Evolutionary conservation across 768 basidiomycete genomes (phyloP).

Genomic region (Lactarius akahatsu): DNA sequence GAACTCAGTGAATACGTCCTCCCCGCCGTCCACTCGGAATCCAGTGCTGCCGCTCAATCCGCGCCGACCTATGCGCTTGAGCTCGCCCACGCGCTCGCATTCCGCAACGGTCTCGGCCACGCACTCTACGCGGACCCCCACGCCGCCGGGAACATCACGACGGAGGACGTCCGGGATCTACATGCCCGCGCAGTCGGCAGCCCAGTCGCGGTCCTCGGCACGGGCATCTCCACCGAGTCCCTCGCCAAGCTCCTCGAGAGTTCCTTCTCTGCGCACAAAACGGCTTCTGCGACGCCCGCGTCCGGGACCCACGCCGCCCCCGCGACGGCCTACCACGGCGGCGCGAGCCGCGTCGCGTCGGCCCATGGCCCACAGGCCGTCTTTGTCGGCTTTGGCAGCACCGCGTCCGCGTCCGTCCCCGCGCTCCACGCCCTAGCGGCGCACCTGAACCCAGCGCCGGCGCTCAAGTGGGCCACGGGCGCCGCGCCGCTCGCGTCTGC

Average conservation of each 20-base stretch:
- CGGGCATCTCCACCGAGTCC: slow-evolving; percentile 72
- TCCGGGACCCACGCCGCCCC: slow-evolving; percentile 38
- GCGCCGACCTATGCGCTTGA: slow-evolving; percentile 77
- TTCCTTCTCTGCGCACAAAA: slow-evolving; percentile 52
- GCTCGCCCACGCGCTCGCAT: slow-evolving; percentile 84
- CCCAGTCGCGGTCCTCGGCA: slow-evolving; percentile 73
- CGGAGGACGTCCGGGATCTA: slow-evolving; percentile 69
- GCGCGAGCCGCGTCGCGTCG: slow-evolving; percentile 74
- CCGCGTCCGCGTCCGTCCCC: slow-evolving; percentile 58
- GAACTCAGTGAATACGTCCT: slow-evolving; percentile 75
- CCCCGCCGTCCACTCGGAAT: slow-evolving; percentile 69
- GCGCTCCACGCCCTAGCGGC: slow-evolving; percentile 79
- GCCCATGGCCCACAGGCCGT: slow-evolving; percentile 65
- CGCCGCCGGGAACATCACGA: slow-evolving; percentile 48
- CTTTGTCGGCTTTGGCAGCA: slow-evolving; percentile 85
- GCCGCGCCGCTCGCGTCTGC: slow-evolving; percentile 63
- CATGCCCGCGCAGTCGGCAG: slow-evolving; percentile 73
- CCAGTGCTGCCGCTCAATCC: slow-evolving; percentile 54
- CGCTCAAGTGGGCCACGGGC: slow-evolving; percentile 86
- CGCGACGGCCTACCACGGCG: slow-evolving; percentile 71
- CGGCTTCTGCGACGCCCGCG: slow-evolving; percentile 42
- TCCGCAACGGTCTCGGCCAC: slow-evolving; percentile 91
- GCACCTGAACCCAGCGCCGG: slow-evolving; percentile 72
- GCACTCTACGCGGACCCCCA: slow-evolving; percentile 83
- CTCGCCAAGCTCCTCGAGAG: slow-evolving; percentile 67